Evolutionary conservation across 78 protist genomes (phyloP).

Genomic region (Cavenderia fasciculata): DNA sequence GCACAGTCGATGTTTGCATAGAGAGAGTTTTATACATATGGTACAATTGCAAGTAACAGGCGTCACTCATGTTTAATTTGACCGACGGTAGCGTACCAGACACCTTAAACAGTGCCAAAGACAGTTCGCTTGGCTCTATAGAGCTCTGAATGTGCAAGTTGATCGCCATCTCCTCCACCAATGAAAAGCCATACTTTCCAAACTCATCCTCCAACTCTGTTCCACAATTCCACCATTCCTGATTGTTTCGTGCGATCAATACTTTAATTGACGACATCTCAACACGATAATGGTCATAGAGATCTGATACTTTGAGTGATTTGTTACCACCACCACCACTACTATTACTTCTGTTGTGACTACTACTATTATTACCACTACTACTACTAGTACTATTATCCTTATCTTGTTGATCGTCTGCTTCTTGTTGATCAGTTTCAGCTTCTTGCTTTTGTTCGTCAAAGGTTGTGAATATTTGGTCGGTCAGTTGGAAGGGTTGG

Average conservation of each 20-base stretch:
- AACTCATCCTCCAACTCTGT: background rate
- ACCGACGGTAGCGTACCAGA: slow-evolving; percentile 55
- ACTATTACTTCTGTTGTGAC: background rate
- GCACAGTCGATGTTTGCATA: background rate
- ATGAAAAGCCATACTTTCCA: slow-evolving; percentile 1
- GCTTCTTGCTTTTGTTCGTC: background rate
- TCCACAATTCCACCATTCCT: slow-evolving; percentile 29
- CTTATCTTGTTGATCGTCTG: background rate
- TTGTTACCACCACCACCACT: too few relatives aligned
- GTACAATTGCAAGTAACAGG: slow-evolving; percentile 16
- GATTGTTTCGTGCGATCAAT: slow-evolving; percentile 9
- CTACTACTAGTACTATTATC: background rate
- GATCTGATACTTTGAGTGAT: slow-evolving; percentile 54
- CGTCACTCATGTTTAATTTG: slow-evolving; percentile 52
- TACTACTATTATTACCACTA: background rate
- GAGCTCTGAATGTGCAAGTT: slow-evolving; percentile 57
- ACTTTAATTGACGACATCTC: slow-evolving; percentile 50
- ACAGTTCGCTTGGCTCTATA: slow-evolving; percentile 65
- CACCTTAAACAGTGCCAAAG: slow-evolving; percentile 57
- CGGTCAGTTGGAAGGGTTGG: slow-evolving; percentile 16
- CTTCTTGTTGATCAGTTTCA: background rate
- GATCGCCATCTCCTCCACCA: slow-evolving; percentile 71
- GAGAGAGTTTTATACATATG: slow-evolving; percentile 11
- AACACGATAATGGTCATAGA: slow-evolving; percentile 71
- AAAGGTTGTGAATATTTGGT: slow-evolving; percentile 12